A percentile compares a stretch with the other conserved stretches of the same genome.
These are phyloP conservation scores for Penicillium longicatenatum DNA, from an alignment of 495 filamentous ascomycete species.

Conservation along the genomic window DNA sequence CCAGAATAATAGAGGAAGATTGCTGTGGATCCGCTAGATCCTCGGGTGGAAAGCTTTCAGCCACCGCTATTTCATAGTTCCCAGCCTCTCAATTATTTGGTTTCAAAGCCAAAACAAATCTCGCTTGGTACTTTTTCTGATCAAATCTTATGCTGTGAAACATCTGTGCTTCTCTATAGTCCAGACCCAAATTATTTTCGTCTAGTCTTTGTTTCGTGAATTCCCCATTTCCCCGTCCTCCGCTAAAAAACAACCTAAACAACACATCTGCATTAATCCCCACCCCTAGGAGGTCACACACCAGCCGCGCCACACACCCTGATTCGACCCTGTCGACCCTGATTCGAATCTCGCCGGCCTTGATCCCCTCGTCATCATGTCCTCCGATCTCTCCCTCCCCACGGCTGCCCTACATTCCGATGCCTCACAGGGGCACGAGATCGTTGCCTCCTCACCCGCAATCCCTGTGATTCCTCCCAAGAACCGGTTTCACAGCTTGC, in stretches of 20 bases:
- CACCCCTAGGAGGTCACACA: slow-evolving; percentile 19
- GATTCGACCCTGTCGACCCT: slow-evolving; percentile 7
- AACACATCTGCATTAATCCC: slow-evolving; percentile 3
- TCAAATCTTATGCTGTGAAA: neutral
- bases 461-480: slow-evolving; percentile 18
- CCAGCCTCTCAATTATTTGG: slow-evolving; percentile 26
- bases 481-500: slow-evolving; percentile 24
- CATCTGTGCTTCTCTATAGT: neutral
- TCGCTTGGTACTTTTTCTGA: neutral
- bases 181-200: neutral
- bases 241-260: neutral
- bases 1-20: slow-evolving; percentile 13
- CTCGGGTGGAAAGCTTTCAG: slow-evolving; percentile 18
- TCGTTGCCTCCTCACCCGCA: slow-evolving; percentile 29
- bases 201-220: neutral
- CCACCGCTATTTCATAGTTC: slow-evolving; percentile 32
- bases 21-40: slow-evolving; percentile 17
- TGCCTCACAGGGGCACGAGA: slow-evolving; percentile 26
- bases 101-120: slow-evolving; percentile 11
- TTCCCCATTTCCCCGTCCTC: neutral
- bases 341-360: neutral
- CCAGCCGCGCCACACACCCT: slow-evolving; percentile 34
- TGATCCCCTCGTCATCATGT: slow-evolving; percentile 15
- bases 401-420: slow-evolving; percentile 33
- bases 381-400: slow-evolving; percentile 19